A percentile compares a stretch with the other conserved stretches of the same genome.
These are phyloP conservation scores for Hypoxylon sp. DNA, from an alignment of 2,329 filamentous ascomycete genomes.

Conservation along the genomic window DNA sequence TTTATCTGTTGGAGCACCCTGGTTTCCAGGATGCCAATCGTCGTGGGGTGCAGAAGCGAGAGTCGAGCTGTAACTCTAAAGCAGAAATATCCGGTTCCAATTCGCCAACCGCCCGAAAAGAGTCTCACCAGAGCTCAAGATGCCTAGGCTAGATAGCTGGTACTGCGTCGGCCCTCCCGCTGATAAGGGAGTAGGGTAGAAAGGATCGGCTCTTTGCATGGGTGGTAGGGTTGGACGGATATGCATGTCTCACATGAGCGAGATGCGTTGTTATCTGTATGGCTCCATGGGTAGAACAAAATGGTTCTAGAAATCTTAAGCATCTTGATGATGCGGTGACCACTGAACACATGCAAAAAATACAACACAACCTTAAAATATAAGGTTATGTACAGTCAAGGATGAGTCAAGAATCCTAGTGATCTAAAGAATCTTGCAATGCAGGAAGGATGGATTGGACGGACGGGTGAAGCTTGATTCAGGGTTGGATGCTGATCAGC, in stretches of 20 bases:
- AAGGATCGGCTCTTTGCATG: slow-evolving; percentile 19
- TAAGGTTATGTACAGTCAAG: not conserved
- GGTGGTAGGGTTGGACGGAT: slow-evolving; percentile 8
- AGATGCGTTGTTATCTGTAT: slow-evolving; percentile 16
- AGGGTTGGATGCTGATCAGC: slow-evolving; percentile 30
- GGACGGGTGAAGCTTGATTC: slow-evolving; percentile 16
- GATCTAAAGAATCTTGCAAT: slow-evolving; percentile 3
- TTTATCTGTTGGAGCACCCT: slow-evolving; percentile 31
- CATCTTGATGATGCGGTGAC: not conserved
- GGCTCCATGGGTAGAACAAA: not conserved
- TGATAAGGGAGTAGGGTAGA: slow-evolving; percentile 27
- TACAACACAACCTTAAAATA: not conserved
- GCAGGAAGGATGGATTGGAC: not conserved
- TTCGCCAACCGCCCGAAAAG: slow-evolving; percentile 18
- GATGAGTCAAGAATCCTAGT: not conserved
- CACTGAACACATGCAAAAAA: not conserved
- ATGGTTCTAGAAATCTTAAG: slow-evolving; percentile 3
- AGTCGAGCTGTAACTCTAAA: slow-evolving; percentile 18
- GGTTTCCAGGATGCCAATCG: slow-evolving; percentile 26
- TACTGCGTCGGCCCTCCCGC: slow-evolving; percentile 14
- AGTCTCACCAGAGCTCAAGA: slow-evolving; percentile 2
- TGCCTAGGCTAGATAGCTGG: not conserved
- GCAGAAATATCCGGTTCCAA: slow-evolving; percentile 20
- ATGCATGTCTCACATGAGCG: slow-evolving; percentile 11
- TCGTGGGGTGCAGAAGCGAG: slow-evolving; percentile 32